Percentiles rank a stretch among this genome's conserved stretches.
Evolutionary conservation across 345 rosid genomes (phyloP).

Genomic region (Orychophragmus violaceus): DNA sequence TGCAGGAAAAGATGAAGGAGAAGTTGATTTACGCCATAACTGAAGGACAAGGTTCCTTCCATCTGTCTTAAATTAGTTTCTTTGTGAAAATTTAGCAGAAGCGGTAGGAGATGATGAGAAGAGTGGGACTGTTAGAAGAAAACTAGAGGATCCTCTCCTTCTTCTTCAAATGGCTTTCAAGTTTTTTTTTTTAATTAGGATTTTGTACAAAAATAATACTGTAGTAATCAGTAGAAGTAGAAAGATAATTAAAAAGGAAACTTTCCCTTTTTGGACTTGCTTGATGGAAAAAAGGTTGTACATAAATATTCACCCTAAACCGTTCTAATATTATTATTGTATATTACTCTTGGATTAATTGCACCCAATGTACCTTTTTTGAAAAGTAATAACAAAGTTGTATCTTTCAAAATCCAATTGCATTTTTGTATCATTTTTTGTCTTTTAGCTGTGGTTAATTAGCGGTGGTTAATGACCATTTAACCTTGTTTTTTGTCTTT

Average conservation of each 20-base stretch:
- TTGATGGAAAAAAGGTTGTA: constrained; percentile 9
- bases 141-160: constrained; percentile 10
- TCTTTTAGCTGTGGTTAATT: too few species aligned
- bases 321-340: background rate
- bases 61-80: constrained; percentile 63
- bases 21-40: constrained; percentile 80
- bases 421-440: too few species aligned
- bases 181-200: background rate
- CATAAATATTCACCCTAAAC: background rate
- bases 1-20: constrained; percentile 94
- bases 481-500: too few species aligned
- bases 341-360: too few species aligned
- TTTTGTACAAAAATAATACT: constrained; percentile 23
- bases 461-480: too few species aligned
- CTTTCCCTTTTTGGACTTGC: background rate
- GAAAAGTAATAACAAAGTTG: too few species aligned
- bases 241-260: background rate
- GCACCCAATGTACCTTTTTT: too few species aligned
- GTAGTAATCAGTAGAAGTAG: constrained; percentile 15
- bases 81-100: constrained; percentile 30
- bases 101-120: constrained; percentile 15
- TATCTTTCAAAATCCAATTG: too few species aligned
- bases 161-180: background rate
- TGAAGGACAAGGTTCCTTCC: constrained; percentile 98
- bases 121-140: constrained; percentile 13